phyloP scores from a whole-genome alignment of 306 rosid species.

The Neltuma alba region DNA sequence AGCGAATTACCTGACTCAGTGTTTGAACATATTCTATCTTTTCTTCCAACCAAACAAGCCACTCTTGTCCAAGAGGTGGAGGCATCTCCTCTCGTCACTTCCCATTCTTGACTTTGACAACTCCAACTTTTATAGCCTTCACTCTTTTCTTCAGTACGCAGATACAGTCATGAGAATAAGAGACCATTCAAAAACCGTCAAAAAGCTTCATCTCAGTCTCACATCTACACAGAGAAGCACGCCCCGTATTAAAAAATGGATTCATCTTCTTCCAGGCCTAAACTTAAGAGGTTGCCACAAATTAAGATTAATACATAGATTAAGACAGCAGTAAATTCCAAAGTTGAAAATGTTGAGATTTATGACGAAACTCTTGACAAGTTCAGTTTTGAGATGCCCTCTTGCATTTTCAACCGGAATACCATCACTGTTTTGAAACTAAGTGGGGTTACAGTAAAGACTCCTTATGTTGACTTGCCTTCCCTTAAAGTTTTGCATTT shows the following conservation, averaged over 20 bases:
- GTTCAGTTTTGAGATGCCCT: neutral
- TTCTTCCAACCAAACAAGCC: constrained; percentile 19
- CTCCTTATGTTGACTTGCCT: neutral
- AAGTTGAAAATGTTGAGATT: neutral
- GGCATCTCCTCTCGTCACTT: constrained; percentile 14
- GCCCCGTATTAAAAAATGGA: no score
- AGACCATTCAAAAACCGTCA: neutral
- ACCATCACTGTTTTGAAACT: neutral
- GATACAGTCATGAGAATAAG: neutral
- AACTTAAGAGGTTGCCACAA: no score
- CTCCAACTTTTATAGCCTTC: neutral
- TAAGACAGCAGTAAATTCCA: neutral
- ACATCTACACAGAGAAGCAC: neutral
- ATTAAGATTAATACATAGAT: neutral
- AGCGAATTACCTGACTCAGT: neutral
- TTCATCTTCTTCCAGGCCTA: no score
- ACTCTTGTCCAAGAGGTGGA: constrained; percentile 38
- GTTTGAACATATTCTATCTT: neutral
- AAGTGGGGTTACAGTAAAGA: neutral
- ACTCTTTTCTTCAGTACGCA: neutral
- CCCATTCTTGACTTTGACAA: neutral
- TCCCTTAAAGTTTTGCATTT: neutral
- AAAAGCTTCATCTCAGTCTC: neutral
- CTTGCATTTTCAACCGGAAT: neutral
- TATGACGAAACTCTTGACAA: no score